phyloP scores from a whole-genome alignment of 2,329 filamentous ascomycete genomes.

The Pseudocercospora fijiensis region DNA sequence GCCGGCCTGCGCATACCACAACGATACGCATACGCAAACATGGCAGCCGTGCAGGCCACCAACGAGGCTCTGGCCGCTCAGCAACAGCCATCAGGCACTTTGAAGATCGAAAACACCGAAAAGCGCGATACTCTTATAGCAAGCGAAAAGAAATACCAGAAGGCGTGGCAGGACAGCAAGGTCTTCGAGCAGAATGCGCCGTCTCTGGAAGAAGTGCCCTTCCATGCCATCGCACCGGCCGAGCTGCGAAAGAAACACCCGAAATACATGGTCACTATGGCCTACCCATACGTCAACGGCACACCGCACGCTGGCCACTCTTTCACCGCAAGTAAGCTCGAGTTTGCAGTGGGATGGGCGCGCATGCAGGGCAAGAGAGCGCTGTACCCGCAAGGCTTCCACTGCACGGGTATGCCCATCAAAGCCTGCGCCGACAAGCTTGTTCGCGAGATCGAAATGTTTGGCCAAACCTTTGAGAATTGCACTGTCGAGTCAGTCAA shows the following conservation, averaged over 20 bases:
- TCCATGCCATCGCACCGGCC: conserved; percentile 68
- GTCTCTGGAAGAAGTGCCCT: conserved; percentile 71
- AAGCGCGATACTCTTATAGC: conserved; percentile 80
- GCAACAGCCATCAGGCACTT: conserved; percentile 58
- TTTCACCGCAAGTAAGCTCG: conserved; percentile 89
- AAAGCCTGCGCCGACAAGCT: conserved; percentile 97
- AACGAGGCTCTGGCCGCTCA: conserved; percentile 56
- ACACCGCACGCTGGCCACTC: conserved; percentile 81
- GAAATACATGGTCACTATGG: conserved; percentile 86
- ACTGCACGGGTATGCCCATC: conserved; percentile 97
- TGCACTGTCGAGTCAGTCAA: conserved; percentile 62
- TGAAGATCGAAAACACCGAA: conserved; percentile 74
- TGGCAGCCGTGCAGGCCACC: conserved; percentile 53
- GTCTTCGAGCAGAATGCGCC: conserved; percentile 88
- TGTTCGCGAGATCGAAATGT: conserved; percentile 81
- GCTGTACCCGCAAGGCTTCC: conserved; percentile 89
- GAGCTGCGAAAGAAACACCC: conserved; percentile 78
- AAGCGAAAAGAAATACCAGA: conserved; percentile 89
- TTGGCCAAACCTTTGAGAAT: conserved; percentile 79
- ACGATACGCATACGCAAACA: conserved; percentile 32
- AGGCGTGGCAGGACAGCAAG: conserved; percentile 72
- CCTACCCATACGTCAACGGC: conserved; percentile 82
- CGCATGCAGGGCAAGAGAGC: conserved; percentile 86
- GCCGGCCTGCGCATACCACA: conserved; percentile 32
- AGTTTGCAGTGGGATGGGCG: conserved; percentile 83